Conservation (phyloP, 306 rosid species). For the Sicyos edulis region DNA sequence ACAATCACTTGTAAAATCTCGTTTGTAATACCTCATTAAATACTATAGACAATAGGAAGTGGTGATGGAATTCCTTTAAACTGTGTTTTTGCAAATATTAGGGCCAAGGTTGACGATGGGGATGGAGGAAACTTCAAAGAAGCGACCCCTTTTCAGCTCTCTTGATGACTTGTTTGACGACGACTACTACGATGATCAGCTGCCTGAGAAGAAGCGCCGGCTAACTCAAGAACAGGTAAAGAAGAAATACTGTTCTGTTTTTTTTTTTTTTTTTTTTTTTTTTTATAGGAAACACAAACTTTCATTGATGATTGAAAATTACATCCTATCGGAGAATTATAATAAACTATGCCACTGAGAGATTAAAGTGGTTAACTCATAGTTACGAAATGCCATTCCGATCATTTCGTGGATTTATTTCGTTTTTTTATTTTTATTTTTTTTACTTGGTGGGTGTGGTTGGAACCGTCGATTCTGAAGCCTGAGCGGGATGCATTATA, state of each 20-base stretch:
- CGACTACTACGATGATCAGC: slow-evolving; percentile 83
- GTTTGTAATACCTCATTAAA: too few relatives aligned
- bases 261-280: too few relatives aligned
- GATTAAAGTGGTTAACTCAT: too few relatives aligned
- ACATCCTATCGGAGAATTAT: too few relatives aligned
- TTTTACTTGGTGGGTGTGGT: too few relatives aligned
- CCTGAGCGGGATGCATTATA: slow-evolving; percentile 4
- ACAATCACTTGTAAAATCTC: too few relatives aligned
- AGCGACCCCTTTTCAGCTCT: slow-evolving; percentile 71
- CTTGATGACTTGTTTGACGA: slow-evolving; percentile 77
- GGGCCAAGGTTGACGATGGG: slow-evolving; percentile 59
- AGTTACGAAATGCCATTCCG: neutral
- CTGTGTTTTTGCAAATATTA: slow-evolving; percentile 16
- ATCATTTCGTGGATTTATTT: neutral
- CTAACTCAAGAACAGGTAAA: slow-evolving; percentile 84
- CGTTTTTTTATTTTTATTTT: neutral
- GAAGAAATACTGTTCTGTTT: too few relatives aligned
- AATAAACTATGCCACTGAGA: too few relatives aligned
- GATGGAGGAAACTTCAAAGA: slow-evolving; percentile 70
- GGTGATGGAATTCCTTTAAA: neutral
- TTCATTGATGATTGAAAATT: too few relatives aligned
- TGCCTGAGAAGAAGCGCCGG: slow-evolving; percentile 96
- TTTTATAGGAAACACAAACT: too few relatives aligned
- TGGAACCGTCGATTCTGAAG: neutral
- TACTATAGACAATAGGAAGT: neutral